Evolutionary conservation across 768 basidiomycete species (phyloP).

Genomic region (Boletus tylopilopsis): DNA sequence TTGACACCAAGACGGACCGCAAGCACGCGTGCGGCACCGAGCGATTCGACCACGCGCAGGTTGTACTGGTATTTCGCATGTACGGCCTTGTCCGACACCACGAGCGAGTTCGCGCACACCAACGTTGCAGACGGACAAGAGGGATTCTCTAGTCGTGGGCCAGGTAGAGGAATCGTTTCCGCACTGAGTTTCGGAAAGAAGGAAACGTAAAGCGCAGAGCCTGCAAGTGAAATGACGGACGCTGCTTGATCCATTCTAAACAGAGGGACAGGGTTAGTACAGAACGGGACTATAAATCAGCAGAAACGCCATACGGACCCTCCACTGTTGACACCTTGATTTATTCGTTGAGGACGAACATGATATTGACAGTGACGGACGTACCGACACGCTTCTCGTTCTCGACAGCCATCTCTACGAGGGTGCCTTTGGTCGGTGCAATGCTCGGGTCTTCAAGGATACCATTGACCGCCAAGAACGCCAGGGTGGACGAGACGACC

Average conservation of each 20-base stretch:
- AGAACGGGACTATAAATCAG: not conserved
- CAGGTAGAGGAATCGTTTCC: conserved; percentile 60
- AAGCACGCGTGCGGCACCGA: conserved; percentile 74
- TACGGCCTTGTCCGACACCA: conserved; percentile 75
- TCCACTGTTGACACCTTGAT: conserved; percentile 66
- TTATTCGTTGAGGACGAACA: not conserved
- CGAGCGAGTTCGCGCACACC: conserved; percentile 51
- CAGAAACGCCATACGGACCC: conserved; percentile 45
- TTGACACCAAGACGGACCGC: conserved; percentile 52
- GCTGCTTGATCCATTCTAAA: conserved; percentile 88
- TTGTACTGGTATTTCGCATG: conserved; percentile 81
- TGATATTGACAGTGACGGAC: conserved; percentile 1
- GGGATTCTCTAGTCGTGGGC: conserved; percentile 19
- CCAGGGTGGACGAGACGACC: conserved; percentile 82
- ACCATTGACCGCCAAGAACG: conserved; percentile 75
- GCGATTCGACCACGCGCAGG: conserved; percentile 87
- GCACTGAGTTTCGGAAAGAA: conserved; percentile 76
- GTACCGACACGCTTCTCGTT: conserved; percentile 80
- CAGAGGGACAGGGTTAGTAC: conserved; percentile 1
- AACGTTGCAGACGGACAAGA: conserved; percentile 26
- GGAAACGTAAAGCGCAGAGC: conserved; percentile 72
- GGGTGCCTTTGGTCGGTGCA: conserved; percentile 52
- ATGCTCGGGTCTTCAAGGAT: conserved; percentile 37
- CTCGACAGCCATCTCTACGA: conserved; percentile 78
- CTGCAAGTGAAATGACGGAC: conserved; percentile 70